Conservation (phyloP, 495 filamentous ascomycete species). For the Hapsidospora chrysogenum region DNA sequence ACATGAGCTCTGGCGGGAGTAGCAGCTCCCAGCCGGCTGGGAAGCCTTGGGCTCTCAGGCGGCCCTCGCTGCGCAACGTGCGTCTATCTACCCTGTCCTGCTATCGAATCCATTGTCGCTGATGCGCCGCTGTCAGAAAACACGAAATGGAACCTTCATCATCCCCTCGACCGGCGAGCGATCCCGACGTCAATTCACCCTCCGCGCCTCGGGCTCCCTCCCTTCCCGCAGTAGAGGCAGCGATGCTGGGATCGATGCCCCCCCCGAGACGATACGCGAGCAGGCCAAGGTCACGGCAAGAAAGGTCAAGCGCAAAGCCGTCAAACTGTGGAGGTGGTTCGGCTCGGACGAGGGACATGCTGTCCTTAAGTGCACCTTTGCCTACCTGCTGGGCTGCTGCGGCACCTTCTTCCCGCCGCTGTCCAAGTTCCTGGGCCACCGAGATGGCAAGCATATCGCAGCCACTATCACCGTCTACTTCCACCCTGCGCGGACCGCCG, state of each 20-base stretch:
- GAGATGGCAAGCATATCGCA: slow-evolving; percentile 94
- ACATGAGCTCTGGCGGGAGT: slow-evolving; percentile 14
- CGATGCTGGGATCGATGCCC: slow-evolving; percentile 6
- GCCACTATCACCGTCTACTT: slow-evolving; percentile 91
- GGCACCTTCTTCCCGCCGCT: slow-evolving; percentile 70
- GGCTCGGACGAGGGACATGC: slow-evolving; percentile 43
- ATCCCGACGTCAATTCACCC: slow-evolving; percentile 36
- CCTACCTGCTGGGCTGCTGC: slow-evolving; percentile 76
- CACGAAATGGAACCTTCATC: slow-evolving; percentile 44
- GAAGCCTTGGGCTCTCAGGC: slow-evolving; percentile 15
- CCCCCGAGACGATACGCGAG: slow-evolving; percentile 7
- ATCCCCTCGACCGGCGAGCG: slow-evolving; percentile 44
- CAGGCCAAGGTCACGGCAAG: slow-evolving; percentile 3
- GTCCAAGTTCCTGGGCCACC: slow-evolving; percentile 55
- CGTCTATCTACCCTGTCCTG: slow-evolving; percentile 2
- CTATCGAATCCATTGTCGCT: background rate
- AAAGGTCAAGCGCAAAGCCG: slow-evolving; percentile 2
- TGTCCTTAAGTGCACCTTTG: slow-evolving; percentile 83
- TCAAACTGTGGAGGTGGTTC: slow-evolving; percentile 22
- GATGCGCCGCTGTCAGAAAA: slow-evolving; percentile 19
- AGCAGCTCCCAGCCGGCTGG: slow-evolving; percentile 7
- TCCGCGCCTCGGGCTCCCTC: slow-evolving; percentile 19
- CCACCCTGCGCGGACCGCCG: slow-evolving; percentile 79
- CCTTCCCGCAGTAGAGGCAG: slow-evolving; percentile 12
- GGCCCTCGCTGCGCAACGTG: slow-evolving; percentile 20